Evolutionary conservation across 768 basidiomycete genomes (phyloP).

Genomic region (Rhodotorula taiwanensis): DNA sequence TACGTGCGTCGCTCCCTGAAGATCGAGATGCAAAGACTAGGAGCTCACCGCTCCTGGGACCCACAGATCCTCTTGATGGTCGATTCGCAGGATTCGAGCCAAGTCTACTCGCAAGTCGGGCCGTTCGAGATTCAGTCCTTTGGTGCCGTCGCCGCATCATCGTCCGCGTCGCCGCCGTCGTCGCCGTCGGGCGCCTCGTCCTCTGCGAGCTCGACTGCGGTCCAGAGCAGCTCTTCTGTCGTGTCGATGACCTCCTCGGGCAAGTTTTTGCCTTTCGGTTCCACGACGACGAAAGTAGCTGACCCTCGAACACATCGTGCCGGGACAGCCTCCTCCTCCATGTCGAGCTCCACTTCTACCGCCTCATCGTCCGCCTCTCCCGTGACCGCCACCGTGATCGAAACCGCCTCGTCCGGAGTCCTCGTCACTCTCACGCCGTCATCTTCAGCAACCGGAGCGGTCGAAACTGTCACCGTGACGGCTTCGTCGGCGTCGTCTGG

Average conservation of each 20-base stretch:
- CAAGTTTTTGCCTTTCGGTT: too few relatives aligned
- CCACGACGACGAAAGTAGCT: background rate
- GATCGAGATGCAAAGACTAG: rapidly evolving
- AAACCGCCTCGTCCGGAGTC: conserved; percentile 10
- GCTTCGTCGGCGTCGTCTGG: too few relatives aligned
- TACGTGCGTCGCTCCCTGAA: conserved; percentile 3
- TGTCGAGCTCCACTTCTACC: background rate
- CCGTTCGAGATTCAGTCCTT: conserved; percentile 23
- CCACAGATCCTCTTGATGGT: conserved; percentile 23
- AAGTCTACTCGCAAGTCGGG: conserved; percentile 20
- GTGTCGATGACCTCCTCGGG: background rate
- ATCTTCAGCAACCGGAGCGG: too few relatives aligned
- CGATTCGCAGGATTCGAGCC: conserved; percentile 14
- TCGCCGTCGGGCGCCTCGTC: background rate
- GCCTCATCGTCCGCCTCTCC: background rate
- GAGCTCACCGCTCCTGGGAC: background rate
- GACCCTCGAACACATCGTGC: background rate
- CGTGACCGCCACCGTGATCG: background rate
- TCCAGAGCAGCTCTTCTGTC: background rate
- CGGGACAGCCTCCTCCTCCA: background rate
- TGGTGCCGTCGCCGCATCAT: conserved; percentile 1
- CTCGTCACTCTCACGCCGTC: conserved; percentile 2
- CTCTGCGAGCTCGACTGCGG: background rate
- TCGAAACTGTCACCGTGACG: too few relatives aligned
- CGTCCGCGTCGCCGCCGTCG: background rate